phyloP scores from a whole-genome alignment of 129 eudicot species.

The Helichrysum umbraculigerum region DNA sequence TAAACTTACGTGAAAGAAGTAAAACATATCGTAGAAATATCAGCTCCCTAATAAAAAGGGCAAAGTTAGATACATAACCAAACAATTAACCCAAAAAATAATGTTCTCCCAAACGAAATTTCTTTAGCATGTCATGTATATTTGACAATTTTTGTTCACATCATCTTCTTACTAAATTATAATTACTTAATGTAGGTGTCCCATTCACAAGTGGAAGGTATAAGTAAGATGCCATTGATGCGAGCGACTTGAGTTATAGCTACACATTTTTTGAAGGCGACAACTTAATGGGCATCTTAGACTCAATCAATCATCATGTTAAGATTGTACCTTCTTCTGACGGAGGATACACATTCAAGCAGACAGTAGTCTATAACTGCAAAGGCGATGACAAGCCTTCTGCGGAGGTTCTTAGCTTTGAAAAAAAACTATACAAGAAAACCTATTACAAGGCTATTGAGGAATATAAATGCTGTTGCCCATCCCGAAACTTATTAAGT shows the following conservation, averaged over 20 bases:
- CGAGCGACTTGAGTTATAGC: background rate
- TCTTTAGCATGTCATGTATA: background rate
- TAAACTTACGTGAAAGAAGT: too few relatives aligned
- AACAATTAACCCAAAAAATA: too few relatives aligned
- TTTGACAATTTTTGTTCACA: background rate
- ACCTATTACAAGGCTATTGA: slow-evolving; percentile 27
- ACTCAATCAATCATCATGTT: slow-evolving; percentile 19
- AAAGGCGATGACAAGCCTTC: slow-evolving; percentile 22
- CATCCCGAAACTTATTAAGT: background rate
- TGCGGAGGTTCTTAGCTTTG: slow-evolving; percentile 6
- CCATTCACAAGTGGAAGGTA: slow-evolving; percentile 19
- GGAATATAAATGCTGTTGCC: background rate
- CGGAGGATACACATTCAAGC: slow-evolving; percentile 17
- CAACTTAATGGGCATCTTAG: slow-evolving; percentile 27
- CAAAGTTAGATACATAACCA: too few relatives aligned
- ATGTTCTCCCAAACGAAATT: background rate
- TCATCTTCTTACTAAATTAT: too few relatives aligned
- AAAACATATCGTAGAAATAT: too few relatives aligned
- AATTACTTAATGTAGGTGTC: background rate
- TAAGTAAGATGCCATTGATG: slow-evolving; percentile 16
- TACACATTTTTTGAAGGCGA: slow-evolving; percentile 22
- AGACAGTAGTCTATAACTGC: slow-evolving; percentile 22
- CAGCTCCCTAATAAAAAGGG: too few relatives aligned
- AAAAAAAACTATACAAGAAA: slow-evolving; percentile 26
- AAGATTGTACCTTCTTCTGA: slow-evolving; percentile 14